Base-by-base conservation (phyloP, 495 filamentous ascomycete genomes). In the Penicillium atrosanguineum region DNA sequence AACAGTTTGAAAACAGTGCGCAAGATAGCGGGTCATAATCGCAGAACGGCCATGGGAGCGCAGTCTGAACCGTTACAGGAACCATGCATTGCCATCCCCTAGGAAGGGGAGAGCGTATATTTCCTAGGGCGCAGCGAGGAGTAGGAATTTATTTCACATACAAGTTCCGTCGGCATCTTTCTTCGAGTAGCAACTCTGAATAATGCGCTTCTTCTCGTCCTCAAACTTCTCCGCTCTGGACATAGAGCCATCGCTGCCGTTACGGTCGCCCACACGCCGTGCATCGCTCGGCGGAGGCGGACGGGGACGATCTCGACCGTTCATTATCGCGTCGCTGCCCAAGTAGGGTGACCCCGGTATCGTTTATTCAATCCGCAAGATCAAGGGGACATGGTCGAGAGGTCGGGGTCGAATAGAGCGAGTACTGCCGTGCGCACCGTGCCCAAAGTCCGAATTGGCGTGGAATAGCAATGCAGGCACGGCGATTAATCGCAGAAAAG, bases 191-290 rank as follows among this genome's bases (percentile, higher is more conserved):
- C 89, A 96, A 63, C 88, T 96, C 53, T 90, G 84, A 31, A 93
- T 88, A 48, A 98, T 96, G 57, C 94, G 81, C 69, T 78, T 81
- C 81, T 96, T 96, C 76, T 97, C 94, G 60, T 97, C 91, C 69
- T 98, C 92, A 67, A 96, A 98, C 59, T 82, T 81, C 73, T 96
- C 89, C 8, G 93, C 93, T 68, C 89, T 85, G 49, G 77, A 88
- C 74, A 81, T 72, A 31, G 63, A 48, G 40, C 55, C 58, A 28
- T 73, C 69, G 29, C 61, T 65, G 49, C 64, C 69, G 62, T 65
- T 63, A 55, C 68, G 71, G 44, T 72, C 71, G 46, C 55, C 70
- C 37, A 52, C 67, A 53, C 71, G 72, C 18, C 63, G 65, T 7
- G 52, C 41, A n/a, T 71, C 69, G 39, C 59, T 58, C 15, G 57